These are phyloP conservation scores for Eucalyptus pauciflora DNA, from an alignment of 345 rosid genomes.

Conservation along the genomic window DNA sequence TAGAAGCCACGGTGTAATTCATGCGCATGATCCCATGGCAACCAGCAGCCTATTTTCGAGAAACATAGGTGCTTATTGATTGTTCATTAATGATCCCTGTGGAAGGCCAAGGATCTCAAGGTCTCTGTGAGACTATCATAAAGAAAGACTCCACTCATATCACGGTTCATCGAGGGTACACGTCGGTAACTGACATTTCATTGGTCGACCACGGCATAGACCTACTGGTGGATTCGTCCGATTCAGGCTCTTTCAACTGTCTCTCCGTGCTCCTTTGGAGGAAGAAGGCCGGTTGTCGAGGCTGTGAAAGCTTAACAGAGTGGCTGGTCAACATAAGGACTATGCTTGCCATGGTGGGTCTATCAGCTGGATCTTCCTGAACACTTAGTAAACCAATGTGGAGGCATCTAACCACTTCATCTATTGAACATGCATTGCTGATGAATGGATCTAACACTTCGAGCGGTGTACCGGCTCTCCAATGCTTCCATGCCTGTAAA, in stretches of 20 bases:
- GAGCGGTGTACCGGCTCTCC: constrained; percentile 1
- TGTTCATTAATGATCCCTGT: not conserved
- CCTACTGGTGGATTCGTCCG: not conserved
- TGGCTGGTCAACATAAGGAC: constrained; percentile 9
- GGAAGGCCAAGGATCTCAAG: not conserved
- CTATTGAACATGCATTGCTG: not conserved
- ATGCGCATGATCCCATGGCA: too few relatives aligned
- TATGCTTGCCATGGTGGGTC: constrained; percentile 12
- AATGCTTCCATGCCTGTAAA: constrained; percentile 15
- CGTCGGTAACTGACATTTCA: not conserved
- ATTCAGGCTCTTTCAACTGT: not conserved
- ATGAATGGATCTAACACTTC: constrained; percentile 2
- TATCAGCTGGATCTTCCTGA: constrained; percentile 6
- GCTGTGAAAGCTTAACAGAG: not conserved
- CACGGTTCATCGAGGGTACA: not conserved
- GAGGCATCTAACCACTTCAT: constrained; percentile 13
- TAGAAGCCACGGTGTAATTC: too few relatives aligned
- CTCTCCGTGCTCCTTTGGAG: not conserved
- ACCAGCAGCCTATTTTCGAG: too few relatives aligned
- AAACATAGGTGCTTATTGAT: not conserved
- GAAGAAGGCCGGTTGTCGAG: constrained; percentile 9
- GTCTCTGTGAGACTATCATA: not conserved
- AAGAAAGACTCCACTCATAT: not conserved
- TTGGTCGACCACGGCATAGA: not conserved
- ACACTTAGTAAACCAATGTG: not conserved